A percentile compares a stretch with the other conserved stretches of the same genome.
Conservation (phyloP, 352 stramenopile genomes). For the Saprolegnia parasitica region DNA sequence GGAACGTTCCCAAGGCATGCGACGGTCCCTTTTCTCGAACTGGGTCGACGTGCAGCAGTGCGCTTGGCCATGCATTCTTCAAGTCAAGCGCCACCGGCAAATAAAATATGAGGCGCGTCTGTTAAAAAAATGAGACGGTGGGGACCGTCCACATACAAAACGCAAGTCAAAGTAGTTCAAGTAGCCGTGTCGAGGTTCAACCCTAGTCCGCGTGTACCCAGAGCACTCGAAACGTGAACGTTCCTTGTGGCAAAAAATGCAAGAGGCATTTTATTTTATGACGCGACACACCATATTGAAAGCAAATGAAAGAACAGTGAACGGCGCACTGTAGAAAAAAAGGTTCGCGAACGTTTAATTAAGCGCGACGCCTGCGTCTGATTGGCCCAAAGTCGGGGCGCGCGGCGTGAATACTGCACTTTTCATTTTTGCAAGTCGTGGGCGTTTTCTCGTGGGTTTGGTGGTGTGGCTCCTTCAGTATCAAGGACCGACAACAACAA, state of each 20-base stretch:
- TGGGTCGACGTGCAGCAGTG: not conserved
- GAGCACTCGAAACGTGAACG: conserved; percentile 3
- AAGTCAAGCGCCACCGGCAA: not conserved
- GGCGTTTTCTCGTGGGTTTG: conserved; percentile 3
- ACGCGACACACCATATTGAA: not conserved
- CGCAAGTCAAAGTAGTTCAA: not conserved
- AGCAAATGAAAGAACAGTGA: not conserved
- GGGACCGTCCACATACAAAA: not conserved
- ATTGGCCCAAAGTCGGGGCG: not conserved
- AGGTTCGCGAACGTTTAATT: not conserved
- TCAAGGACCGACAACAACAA: not conserved
- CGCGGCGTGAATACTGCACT: not conserved
- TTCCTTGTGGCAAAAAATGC: conserved; percentile 3
- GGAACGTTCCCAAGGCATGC: not conserved
- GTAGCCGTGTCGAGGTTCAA: not conserved
- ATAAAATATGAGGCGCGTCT: not conserved
- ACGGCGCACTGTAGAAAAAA: not conserved
- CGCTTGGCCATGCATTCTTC: not conserved
- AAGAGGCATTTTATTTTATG: not conserved
- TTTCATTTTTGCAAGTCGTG: conserved; percentile 4
- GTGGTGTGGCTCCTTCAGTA: not conserved
- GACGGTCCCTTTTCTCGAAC: not conserved
- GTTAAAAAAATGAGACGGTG: conserved; percentile 5
- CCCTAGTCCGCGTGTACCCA: not conserved
- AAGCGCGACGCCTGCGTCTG: not conserved